Percentiles rank a stretch among this genome's conserved stretches.
Conservation (phyloP, 176 grass and related monocot genomes). For the Puccinellia tenuiflora region DNA sequence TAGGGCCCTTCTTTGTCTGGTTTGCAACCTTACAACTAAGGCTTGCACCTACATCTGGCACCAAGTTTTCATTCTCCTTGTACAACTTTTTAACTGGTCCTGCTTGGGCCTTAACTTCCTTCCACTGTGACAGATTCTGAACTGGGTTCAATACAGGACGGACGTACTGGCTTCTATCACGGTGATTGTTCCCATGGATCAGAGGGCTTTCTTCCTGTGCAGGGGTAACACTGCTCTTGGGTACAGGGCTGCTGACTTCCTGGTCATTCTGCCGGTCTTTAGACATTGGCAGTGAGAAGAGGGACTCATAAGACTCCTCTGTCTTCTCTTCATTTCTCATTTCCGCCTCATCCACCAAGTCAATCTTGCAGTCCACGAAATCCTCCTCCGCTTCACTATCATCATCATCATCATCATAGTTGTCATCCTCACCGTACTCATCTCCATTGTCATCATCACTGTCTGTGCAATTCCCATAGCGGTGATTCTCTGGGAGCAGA, state of each 20-base stretch:
- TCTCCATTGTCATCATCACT: constrained; percentile 45
- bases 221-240: constrained; percentile 30
- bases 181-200: constrained; percentile 37
- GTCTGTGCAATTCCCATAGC: constrained; percentile 67
- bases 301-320: constrained; percentile 73
- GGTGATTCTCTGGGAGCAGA: constrained; percentile 58
- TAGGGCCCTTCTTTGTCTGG: neutral
- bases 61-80: constrained; percentile 37
- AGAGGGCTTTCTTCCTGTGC: constrained; percentile 36
- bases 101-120: constrained; percentile 55
- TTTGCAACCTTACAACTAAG: neutral
- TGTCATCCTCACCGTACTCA: constrained; percentile 41
- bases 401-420: constrained; percentile 28
- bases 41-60: neutral
- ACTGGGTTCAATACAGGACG: constrained; percentile 71
- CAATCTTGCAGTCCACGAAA: constrained; percentile 46
- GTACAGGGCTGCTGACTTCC: constrained; percentile 53
- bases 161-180: constrained; percentile 58
- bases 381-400: constrained; percentile 49
- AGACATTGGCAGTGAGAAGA: constrained; percentile 68
- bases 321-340: constrained; percentile 33
- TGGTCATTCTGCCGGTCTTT: constrained; percentile 34
- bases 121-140: constrained; percentile 78
- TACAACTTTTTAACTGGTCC: constrained; percentile 21
- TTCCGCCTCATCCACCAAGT: constrained; percentile 43